Evolutionary conservation across 805 yeast species (phyloP), one percentile per base, ranked within the genome.

Genomic region (Candida corydali): DNA sequence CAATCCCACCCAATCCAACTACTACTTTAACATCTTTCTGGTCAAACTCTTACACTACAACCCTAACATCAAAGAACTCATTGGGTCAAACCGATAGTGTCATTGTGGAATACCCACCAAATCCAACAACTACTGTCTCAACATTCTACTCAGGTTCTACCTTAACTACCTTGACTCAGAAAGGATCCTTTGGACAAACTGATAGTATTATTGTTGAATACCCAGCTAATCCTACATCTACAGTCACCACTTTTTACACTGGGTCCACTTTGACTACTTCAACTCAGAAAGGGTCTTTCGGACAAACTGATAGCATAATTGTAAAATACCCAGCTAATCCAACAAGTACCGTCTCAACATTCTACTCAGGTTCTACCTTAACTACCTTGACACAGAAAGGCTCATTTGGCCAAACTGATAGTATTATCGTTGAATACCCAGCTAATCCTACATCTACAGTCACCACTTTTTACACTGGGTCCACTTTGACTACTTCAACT

Each of bases 241-340:
- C 33, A 6, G 12, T 8, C 5, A 30, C 33, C 4, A 19, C 25
- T 8, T 30, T 30, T 14, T 30, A 14, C 4, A 19, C 33, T 6
- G 33, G 33, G 6, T 17, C 12, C 7, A 12, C 18, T 5, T 14
- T 17, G 3, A 12, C 20, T n/a, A 18, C 14, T 4, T 3, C n/a
- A 6, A 29, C 32, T 19, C 8, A 8, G 10, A 29, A 17, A 12
- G 16, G 7, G 5, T n/a, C 25, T 7, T 17, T 5, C 15, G 28
- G 16, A 4, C 4, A 39, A 9, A 45, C 43, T 3, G 29, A 32
- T 25, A 16, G 24, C 8, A 33, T 37, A 3, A 28, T 15, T 6
- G 32, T 45, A 17, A 29, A 38, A 26, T 29, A 39, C 3, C 37
- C 42, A 16, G n/a, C 19, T 5, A 43, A 33, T 6, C 50, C 41